Evolutionary conservation across 306 rosid genomes (phyloP), one percentile per base, ranked within the genome.

Genomic region (Acacia crassicarpa): DNA sequence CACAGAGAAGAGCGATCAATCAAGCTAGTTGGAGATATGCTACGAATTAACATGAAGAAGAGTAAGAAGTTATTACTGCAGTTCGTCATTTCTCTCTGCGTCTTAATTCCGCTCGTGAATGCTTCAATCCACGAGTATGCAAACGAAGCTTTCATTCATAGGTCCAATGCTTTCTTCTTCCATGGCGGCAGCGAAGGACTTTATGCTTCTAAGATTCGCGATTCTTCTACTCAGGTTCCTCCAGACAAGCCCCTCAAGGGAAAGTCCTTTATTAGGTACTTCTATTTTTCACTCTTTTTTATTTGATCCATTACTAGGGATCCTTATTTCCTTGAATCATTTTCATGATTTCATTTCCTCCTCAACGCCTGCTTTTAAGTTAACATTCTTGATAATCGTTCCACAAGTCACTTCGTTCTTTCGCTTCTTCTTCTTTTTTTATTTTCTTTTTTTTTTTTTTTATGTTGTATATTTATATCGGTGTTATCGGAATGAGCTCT

Each of bases 141-240:
- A 66, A 88, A 82, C 22, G 89, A 94, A 48, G 41, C 87, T 3
- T 92, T 92, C 84, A 87, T 59, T 67, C 91, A 94, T 49, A 89
- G 89, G 86, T 91, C 97, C 43, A 87, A 92, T 74, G 97, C 94
- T n/a, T 91, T 91, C 93, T 94, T 94, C 93, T 94, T 94, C 97
- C 98, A 92, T 77, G 98, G 97, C 51, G 98, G 97, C 69, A 92
- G 93, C 41, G 98, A 92, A 68, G 98, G 93, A 35, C 91, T 94
- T 83, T 78, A 85, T 77, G 90, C 97, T 74, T 86, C 97, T 58
- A 89, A 82, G 77, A 38, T 45, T 78, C 90, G 9, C 70, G 78
- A 63, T 83, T 79, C 85, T 75, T 68, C 74, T 38, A 17, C 81
- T 2, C 35, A 76, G 38, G 61, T 87, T 30, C 5, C 49, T n/a